These are phyloP conservation scores for Escallonia rubra DNA, from an alignment of 129 eudicot genomes.

Conservation along the genomic window DNA sequence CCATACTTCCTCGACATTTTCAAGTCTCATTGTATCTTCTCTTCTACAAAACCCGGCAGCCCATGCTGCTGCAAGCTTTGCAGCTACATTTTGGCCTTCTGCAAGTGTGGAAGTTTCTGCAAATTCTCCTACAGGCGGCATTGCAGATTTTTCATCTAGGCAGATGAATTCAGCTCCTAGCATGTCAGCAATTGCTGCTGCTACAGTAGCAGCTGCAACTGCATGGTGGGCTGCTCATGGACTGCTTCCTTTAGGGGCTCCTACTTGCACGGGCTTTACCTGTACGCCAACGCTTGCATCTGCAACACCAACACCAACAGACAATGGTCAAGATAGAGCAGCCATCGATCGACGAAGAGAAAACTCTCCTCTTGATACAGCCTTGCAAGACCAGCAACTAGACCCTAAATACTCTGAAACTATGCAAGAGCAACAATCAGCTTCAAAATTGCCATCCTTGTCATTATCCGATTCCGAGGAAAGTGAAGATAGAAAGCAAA, in stretches of 20 bases:
- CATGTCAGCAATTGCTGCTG: slow-evolving; percentile 85
- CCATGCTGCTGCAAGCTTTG: slow-evolving; percentile 93
- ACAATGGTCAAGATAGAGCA: slow-evolving; percentile 25
- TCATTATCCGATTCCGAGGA: slow-evolving; percentile 63
- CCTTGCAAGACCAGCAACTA: slow-evolving; percentile 33
- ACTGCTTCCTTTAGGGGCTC: slow-evolving; percentile 63
- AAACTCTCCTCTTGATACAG: slow-evolving; percentile 26
- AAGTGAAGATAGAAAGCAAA: slow-evolving; percentile 31
- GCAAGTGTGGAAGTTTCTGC: slow-evolving; percentile 47
- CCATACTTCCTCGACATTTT: slow-evolving; percentile 63
- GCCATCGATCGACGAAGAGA: slow-evolving; percentile 31
- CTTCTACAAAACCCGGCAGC: slow-evolving; percentile 89
- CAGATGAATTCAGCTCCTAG: slow-evolving; percentile 50
- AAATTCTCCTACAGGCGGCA: slow-evolving; percentile 21
- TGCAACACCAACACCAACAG: slow-evolving; percentile 25
- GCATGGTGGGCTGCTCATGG: slow-evolving; percentile 99
- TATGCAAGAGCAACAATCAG: slow-evolving; percentile 32
- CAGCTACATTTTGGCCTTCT: slow-evolving; percentile 65
- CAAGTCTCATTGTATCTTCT: slow-evolving; percentile 71
- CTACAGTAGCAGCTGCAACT: slow-evolving; percentile 94
- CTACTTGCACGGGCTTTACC: slow-evolving; percentile 43
- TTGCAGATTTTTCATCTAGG: slow-evolving; percentile 25
- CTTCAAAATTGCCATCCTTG: slow-evolving; percentile 31
- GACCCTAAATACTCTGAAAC: slow-evolving; percentile 44
- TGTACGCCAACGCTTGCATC: slow-evolving; percentile 15